A percentile compares a stretch with the other conserved stretches of the same genome.
Evolutionary conservation across 768 basidiomycete genomes (phyloP).

Genomic region (Collybiopsis luxurians): DNA sequence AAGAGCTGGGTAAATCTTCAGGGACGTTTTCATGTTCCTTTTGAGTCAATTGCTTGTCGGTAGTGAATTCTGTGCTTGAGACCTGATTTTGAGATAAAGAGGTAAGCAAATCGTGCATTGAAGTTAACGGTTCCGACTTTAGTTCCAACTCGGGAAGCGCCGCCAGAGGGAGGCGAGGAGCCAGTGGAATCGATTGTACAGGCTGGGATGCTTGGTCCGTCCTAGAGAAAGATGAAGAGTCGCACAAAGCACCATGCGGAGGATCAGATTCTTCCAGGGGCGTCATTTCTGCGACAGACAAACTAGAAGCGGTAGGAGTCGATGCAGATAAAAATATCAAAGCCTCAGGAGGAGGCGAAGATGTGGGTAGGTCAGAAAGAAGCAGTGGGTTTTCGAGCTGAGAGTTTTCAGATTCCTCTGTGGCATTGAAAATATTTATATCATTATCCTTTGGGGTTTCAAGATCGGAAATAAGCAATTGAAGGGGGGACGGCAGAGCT

Average conservation of each 20-base stretch:
- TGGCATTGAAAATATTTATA: neutral
- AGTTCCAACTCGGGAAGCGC: neutral
- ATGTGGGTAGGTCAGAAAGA: neutral
- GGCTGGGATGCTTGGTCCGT: neutral
- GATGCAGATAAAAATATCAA: neutral
- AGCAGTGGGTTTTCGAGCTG: neutral
- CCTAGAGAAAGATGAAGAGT: no score
- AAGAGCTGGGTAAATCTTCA: neutral
- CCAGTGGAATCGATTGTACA: neutral
- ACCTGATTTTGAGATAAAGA: constrained; percentile 1
- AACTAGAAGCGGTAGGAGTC: neutral
- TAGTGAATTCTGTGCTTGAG: neutral
- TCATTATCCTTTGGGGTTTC: neutral
- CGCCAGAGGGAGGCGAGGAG: neutral
- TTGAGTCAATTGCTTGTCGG: no score
- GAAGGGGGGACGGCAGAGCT: neutral
- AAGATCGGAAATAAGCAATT: neutral
- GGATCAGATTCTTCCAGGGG: neutral
- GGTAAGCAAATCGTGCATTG: constrained; percentile 1
- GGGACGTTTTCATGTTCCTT: neutral
- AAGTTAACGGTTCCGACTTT: neutral
- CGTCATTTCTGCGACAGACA: neutral
- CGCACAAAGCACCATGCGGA: neutral
- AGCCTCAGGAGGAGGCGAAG: neutral
- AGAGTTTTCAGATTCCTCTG: neutral